Evolutionary conservation across 2,329 filamentous ascomycete genomes (phyloP).

Genomic region (Arthrobotrys sinensis): DNA sequence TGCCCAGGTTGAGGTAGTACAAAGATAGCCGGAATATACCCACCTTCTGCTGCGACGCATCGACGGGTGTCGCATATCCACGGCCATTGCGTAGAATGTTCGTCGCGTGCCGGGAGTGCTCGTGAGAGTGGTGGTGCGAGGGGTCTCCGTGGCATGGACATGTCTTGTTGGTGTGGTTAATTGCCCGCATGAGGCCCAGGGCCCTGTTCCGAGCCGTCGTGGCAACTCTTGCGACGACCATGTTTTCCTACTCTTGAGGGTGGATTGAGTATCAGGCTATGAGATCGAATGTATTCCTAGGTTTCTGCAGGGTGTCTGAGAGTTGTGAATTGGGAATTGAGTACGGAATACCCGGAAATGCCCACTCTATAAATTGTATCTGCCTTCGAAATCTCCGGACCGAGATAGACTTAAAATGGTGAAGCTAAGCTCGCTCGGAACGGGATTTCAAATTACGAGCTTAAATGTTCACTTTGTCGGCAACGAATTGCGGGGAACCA

Average conservation of each 20-base stretch:
- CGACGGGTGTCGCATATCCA: conserved; percentile 81
- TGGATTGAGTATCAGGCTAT: not conserved
- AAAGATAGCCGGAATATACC: not conserved
- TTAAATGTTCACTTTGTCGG: conserved; percentile 30
- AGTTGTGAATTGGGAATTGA: not conserved
- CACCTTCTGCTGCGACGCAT: conserved; percentile 78
- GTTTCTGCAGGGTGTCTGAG: not conserved
- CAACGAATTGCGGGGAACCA: conserved; percentile 60
- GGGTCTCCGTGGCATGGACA: conserved; percentile 96
- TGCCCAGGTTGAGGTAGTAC: too few species aligned
- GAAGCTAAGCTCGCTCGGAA: conserved; percentile 42
- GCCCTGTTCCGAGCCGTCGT: conserved; percentile 51
- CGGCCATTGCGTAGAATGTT: conserved; percentile 68
- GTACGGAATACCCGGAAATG: not conserved
- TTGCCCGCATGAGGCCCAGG: conserved; percentile 54
- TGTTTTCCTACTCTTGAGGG: conserved; percentile 1
- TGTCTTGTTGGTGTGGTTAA: conserved; percentile 66
- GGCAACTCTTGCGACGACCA: conserved; percentile 56
- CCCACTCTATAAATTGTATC: conserved; percentile 5
- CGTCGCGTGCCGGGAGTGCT: conserved; percentile 63
- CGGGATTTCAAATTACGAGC: conserved; percentile 8
- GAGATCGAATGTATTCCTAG: not conserved
- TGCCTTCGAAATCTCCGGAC: conserved; percentile 29
- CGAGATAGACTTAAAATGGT: conserved; percentile 35
- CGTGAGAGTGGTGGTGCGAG: conserved; percentile 77